Base-by-base conservation (phyloP, 2,329 filamentous ascomycete species). In the Arthroderma sp. region DNA sequence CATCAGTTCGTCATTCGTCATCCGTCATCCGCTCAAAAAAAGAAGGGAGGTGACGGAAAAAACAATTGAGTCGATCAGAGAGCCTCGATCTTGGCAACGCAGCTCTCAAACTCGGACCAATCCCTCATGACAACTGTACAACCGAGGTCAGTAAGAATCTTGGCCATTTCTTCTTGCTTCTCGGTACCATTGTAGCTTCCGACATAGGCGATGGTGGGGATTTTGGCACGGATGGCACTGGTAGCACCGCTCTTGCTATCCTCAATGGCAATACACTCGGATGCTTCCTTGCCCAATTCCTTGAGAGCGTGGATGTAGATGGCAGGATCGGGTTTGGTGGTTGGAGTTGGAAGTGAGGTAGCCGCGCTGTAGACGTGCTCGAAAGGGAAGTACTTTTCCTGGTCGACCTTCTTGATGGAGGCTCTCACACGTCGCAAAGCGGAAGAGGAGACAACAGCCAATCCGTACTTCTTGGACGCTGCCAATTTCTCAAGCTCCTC, bases 251-350 rank as follows among this genome's bases (percentile, higher is more conserved):
- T 86, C 74, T 84, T 86, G 72, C 80, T 86, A 70, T 94, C 87
- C 72, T 94, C 87, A 48, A 94, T 77, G 27, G 87, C 83, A 30
- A 94, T 73, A 53, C 76, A 80, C 71, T 93, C 81, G 39, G 70
- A 69, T 1, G 85, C 70, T 56, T 74, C 76, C 66, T 82, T 82
- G 50, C 81, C 82, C 42, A 93, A 73, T 59, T 77, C 68, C 66
- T 86, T 68, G 60, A 87, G 76, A 22, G 87, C 83, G 62, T 82
- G 75, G 51, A 86, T 66, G 70, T 94, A 94, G 66, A 94, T 82
- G 53, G 85, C 84, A 11, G 88, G 87, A 66, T 94, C 84, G 10
- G 87, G 87, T 75, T 94, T 94, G 65, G 79, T 84, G 45, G 85
- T 88, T n/a, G 87, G 87, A 58, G 71, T 77, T 46, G 76, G 70